phyloP scores from a whole-genome alignment of 257 asterid species.

The Fraxinus cuspidata region DNA sequence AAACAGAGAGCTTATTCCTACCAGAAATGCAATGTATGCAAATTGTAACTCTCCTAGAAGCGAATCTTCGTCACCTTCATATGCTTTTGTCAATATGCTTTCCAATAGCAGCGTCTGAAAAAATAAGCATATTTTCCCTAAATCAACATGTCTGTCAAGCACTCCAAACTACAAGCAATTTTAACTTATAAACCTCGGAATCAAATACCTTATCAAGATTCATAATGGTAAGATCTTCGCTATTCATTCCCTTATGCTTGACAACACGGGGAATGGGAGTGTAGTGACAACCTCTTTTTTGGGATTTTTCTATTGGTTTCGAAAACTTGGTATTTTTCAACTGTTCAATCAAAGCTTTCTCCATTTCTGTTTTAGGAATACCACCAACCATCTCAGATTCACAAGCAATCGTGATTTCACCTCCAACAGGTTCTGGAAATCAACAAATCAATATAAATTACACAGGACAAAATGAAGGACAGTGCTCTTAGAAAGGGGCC shows the following conservation, averaged over 20 bases:
- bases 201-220: conserved; percentile 86
- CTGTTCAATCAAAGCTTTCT: conserved; percentile 70
- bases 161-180: background rate
- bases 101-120: conserved; percentile 77
- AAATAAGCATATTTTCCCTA: conserved; percentile 15
- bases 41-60: conserved; percentile 91
- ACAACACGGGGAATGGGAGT: conserved; percentile 85
- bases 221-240: conserved; percentile 76
- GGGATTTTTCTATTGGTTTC: conserved; percentile 43
- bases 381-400: conserved; percentile 60
- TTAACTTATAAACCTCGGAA: conserved; percentile 8
- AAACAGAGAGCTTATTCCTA: conserved; percentile 20
- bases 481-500: background rate
- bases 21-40: conserved; percentile 90
- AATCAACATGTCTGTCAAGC: conserved; percentile 17
- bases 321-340: conserved; percentile 57
- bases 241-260: conserved; percentile 69
- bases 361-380: conserved; percentile 59
- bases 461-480: conserved; percentile 11
- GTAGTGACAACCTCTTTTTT: conserved; percentile 72
- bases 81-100: conserved; percentile 64
- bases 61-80: conserved; percentile 70
- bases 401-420: conserved; percentile 80
- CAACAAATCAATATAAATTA: conserved; percentile 15
- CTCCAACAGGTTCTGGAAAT: conserved; percentile 82